These are phyloP conservation scores for Aspergillus luchuensis DNA, from an alignment of 2,329 filamentous ascomycete genomes.

Conservation along the genomic window DNA sequence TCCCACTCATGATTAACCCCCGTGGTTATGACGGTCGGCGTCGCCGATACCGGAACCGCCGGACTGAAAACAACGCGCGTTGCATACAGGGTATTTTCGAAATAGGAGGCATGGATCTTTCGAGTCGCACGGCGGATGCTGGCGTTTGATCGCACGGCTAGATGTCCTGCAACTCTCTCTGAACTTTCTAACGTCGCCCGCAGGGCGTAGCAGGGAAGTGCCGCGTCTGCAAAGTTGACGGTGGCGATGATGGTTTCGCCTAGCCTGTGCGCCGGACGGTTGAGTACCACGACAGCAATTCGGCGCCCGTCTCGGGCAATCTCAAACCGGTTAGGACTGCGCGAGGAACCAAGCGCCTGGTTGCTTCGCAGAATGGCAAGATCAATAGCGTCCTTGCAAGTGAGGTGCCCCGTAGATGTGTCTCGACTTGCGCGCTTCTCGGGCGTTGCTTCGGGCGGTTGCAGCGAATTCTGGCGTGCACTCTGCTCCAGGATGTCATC, in stretches of 20 bases:
- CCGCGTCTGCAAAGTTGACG: conserved; percentile 77
- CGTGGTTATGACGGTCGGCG: conserved; percentile 88
- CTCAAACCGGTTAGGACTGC: conserved; percentile 90
- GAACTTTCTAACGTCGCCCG: conserved; percentile 82
- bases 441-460: conserved; percentile 72
- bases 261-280: conserved; percentile 82
- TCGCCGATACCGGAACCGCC: conserved; percentile 78
- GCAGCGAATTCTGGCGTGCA: conserved; percentile 54
- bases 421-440: conserved; percentile 60
- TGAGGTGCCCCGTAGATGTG: conserved; percentile 53
- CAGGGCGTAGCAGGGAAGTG: conserved; percentile 82
- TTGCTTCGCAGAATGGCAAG: conserved; percentile 85
- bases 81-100: conserved; percentile 81
- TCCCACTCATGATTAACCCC: conserved; percentile 88
- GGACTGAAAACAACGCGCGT: conserved; percentile 77
- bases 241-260: conserved; percentile 84
- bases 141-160: conserved; percentile 81
- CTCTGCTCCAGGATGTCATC: conserved; percentile 68
- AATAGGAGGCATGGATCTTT: conserved; percentile 73
- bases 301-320: conserved; percentile 88
- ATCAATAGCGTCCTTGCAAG: conserved; percentile 83
- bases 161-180: conserved; percentile 75
- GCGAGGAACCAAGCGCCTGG: conserved; percentile 64
- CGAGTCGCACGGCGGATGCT: conserved; percentile 86
- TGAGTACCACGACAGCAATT: conserved; percentile 88